A percentile compares a stretch with the other conserved stretches of the same genome.
Evolutionary conservation across 1,284 basidiomycete species (phyloP).

Genomic region (Abortiporus biennis): DNA sequence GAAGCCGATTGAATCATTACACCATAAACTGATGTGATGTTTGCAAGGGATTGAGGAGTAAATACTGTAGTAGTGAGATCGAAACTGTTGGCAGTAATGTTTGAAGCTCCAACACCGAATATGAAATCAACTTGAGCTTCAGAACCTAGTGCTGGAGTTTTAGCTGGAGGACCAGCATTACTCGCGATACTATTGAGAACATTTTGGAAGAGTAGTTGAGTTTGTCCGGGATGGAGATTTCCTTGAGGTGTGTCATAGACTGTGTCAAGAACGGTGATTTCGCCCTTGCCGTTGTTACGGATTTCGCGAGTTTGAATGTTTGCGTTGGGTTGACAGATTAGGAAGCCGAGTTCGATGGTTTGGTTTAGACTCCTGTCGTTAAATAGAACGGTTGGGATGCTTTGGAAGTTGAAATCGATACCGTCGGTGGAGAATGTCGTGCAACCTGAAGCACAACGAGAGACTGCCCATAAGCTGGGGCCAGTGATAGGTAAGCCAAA

Average conservation of each 20-base stretch:
- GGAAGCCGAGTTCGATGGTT: not conserved
- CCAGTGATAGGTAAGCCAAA: not conserved
- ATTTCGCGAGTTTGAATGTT: constrained; percentile 3
- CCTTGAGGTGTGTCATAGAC: not conserved
- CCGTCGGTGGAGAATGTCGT: not conserved
- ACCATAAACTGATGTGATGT: not conserved
- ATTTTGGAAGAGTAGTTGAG: not conserved
- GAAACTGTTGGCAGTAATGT: not conserved
- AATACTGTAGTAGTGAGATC: not conserved
- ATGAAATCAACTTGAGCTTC: constrained; percentile 1
- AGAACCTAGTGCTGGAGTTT: not conserved
- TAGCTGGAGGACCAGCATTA: not conserved
- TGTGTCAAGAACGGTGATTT: not conserved
- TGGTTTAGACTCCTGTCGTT: not conserved
- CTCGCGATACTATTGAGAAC: not conserved
- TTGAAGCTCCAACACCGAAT: constrained; percentile 2
- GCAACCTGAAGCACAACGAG: constrained; percentile 1
- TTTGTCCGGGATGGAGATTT: constrained; percentile 4
- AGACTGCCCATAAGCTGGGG: not conserved
- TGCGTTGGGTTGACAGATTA: constrained; percentile 2
- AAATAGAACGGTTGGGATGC: constrained; percentile 1
- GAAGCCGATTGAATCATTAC: not conserved
- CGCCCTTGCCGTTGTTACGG: constrained; percentile 2
- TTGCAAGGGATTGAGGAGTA: not conserved
- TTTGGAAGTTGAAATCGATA: not conserved